Conservation (phyloP, 176 grass and related monocot species). For the Juncus effusus region DNA sequence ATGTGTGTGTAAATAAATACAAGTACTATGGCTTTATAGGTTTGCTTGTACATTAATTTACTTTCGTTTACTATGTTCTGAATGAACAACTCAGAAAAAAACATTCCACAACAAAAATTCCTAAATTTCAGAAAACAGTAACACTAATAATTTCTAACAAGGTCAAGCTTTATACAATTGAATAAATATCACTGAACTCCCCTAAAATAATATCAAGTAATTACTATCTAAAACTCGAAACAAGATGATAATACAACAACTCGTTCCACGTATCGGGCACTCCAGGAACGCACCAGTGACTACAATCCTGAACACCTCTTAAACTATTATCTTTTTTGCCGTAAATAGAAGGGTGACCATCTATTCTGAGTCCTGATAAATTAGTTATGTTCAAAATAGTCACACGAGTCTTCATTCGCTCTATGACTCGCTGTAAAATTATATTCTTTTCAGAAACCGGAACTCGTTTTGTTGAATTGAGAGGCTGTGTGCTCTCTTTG, state of each 20-base stretch:
- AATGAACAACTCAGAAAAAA: too few relatives aligned
- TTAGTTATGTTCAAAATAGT: slow-evolving; percentile 73
- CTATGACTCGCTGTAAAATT: slow-evolving; percentile 50
- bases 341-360: slow-evolving; percentile 82
- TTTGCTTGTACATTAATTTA: too few relatives aligned
- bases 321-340: slow-evolving; percentile 38
- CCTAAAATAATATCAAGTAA: background rate
- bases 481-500: slow-evolving; percentile 47
- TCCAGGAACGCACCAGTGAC: slow-evolving; percentile 79
- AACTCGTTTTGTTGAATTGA: slow-evolving; percentile 32
- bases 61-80: too few relatives aligned
- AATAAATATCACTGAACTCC: too few relatives aligned
- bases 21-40: too few relatives aligned
- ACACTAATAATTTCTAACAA: too few relatives aligned
- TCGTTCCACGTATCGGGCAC: slow-evolving; percentile 82
- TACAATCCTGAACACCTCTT: slow-evolving; percentile 62
- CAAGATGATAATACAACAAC: slow-evolving; percentile 54
- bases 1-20: too few relatives aligned
- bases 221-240: slow-evolving; percentile 23
- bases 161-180: too few relatives aligned
- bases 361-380: slow-evolving; percentile 70
- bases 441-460: slow-evolving; percentile 40
- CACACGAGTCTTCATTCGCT: slow-evolving; percentile 66
- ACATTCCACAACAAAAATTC: too few relatives aligned
- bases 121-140: too few relatives aligned